Evolutionary conservation across 2,329 filamentous ascomycete genomes (phyloP).

Genomic region (Aspergillus ochraceus): DNA sequence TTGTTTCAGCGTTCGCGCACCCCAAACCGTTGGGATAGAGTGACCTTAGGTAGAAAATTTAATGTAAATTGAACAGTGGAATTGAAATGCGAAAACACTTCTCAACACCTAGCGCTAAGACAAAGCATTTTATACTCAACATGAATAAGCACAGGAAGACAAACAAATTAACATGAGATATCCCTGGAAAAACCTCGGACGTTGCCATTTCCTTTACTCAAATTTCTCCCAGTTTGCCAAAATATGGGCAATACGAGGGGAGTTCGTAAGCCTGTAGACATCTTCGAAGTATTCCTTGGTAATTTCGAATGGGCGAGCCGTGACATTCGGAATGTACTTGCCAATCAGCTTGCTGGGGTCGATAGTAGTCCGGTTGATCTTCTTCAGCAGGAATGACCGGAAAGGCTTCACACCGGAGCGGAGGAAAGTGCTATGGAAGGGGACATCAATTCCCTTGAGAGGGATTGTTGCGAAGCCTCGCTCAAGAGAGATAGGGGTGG

Average conservation of each 20-base stretch:
- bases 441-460: constrained; percentile 94
- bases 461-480: constrained; percentile 97
- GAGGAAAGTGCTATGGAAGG: constrained; percentile 98
- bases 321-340: constrained; percentile 99
- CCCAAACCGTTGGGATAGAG: neutral
- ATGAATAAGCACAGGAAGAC: neutral
- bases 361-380: constrained; percentile 99
- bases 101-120: constrained; percentile 3
- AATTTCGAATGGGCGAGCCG: constrained; percentile 89
- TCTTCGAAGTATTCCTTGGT: constrained; percentile 99
- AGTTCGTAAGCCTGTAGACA: constrained; percentile 91
- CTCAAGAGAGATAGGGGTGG: constrained; percentile 82
- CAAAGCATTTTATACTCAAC: neutral
- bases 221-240: constrained; percentile 86
- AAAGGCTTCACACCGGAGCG: constrained; percentile 98
- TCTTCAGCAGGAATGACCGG: constrained; percentile 97
- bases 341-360: constrained; percentile 95
- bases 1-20: neutral
- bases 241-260: constrained; percentile 54
- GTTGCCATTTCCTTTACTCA: constrained; percentile 38
- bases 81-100: neutral
- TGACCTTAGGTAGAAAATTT: neutral
- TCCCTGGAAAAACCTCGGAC: constrained; percentile 19
- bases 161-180: neutral
- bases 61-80: neutral